Conservation (phyloP, 768 basidiomycete species). For the Auricularia sp. region DNA sequence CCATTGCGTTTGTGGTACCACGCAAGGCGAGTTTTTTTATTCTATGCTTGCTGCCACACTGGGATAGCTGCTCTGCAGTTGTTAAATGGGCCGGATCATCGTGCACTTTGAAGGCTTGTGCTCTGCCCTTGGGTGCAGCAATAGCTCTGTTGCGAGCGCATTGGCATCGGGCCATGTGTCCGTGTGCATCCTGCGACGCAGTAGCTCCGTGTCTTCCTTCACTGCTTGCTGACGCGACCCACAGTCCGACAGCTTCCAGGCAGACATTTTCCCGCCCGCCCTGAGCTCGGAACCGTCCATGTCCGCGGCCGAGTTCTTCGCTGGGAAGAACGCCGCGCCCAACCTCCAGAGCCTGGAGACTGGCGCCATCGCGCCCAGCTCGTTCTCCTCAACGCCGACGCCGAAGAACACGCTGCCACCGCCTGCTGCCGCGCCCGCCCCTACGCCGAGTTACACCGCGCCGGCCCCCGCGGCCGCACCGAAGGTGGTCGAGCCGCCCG, state of each 20-base stretch:
- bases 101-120: no score
- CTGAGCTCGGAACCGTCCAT: slow-evolving; percentile 72
- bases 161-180: no score
- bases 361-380: slow-evolving; percentile 32
- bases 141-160: no score
- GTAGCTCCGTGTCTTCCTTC: not conserved
- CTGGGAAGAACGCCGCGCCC: slow-evolving; percentile 66
- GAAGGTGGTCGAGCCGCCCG: slow-evolving; percentile 18
- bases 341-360: slow-evolving; percentile 75
- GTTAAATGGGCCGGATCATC: no score
- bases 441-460: slow-evolving; percentile 17
- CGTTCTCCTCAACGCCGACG: slow-evolving; percentile 18
- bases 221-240: slow-evolving; percentile 17
- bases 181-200: not conserved
- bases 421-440: slow-evolving; percentile 14
- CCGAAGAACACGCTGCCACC: slow-evolving; percentile 14
- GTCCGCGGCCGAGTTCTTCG: slow-evolving; percentile 76
- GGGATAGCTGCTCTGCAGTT: no score
- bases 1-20: slow-evolving; percentile 91
- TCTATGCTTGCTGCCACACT: slow-evolving; percentile 1
- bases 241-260: slow-evolving; percentile 85
- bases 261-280: slow-evolving; percentile 93
- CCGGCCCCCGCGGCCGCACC: slow-evolving; percentile 8
- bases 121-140: no score
- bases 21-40: slow-evolving; percentile 35